A percentile compares a stretch with the other conserved stretches of the same genome.
phyloP scores from a whole-genome alignment of 1,139 yeast genomes.

The Blastobotrys aristatus region DNA sequence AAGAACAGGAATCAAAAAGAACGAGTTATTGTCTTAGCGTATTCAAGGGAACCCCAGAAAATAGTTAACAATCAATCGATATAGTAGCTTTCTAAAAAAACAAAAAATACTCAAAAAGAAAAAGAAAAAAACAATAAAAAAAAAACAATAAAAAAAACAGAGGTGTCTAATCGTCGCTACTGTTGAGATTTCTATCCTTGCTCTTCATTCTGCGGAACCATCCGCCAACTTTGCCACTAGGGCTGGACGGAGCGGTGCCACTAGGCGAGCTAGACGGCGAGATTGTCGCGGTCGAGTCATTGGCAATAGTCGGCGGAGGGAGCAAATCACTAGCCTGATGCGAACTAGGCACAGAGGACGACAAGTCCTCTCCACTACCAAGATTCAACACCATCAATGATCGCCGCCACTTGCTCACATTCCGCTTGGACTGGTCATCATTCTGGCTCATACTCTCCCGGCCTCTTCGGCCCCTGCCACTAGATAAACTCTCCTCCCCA shows the following conservation, averaged over 20 bases:
- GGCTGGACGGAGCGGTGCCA: constrained; percentile 13
- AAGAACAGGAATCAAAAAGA: too few species aligned
- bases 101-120: too few species aligned
- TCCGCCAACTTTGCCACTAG: constrained; percentile 15
- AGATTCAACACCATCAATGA: constrained; percentile 26
- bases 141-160: not conserved
- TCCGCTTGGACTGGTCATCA: constrained; percentile 8
- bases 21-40: too few species aligned
- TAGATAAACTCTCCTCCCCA: not conserved
- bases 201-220: constrained; percentile 20
- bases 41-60: too few species aligned
- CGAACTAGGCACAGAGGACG: not conserved
- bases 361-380: constrained; percentile 11
- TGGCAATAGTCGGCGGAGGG: constrained; percentile 9
- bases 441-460: constrained; percentile 4
- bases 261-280: constrained; percentile 13
- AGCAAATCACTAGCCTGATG: constrained; percentile 4
- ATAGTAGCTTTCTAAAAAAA: too few species aligned
- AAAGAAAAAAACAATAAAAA: not conserved
- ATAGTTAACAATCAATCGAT: too few species aligned
- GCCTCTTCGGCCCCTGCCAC: constrained; percentile 21
- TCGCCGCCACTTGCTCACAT: constrained; percentile 30
- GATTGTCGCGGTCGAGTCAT: not conserved
- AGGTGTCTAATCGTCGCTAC: not conserved
- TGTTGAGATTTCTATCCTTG: constrained; percentile 10